Evolutionary conservation across 805 yeast genomes (phyloP), one percentile per base, ranked within the genome.

Genomic region (Wickerhamomyces ciferrii): DNA sequence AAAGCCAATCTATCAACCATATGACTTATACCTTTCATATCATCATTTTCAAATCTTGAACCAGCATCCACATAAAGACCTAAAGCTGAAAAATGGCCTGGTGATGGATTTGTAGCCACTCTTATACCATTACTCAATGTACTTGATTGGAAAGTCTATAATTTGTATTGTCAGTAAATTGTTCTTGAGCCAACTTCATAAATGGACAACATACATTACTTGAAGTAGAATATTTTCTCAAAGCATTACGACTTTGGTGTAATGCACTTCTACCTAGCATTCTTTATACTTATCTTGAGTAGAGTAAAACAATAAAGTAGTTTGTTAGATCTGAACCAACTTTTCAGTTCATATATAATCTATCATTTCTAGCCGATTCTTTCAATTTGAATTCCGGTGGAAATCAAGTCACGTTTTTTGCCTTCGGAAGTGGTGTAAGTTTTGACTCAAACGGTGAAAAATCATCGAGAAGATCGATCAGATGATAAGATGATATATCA

Each of bases 11-110:
- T 75, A 62, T 92, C 98, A 57, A 83, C 68, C 25, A 94, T 66
- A 63, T 94, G 98, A 6, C 95, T 82, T 42, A 84, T 71, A 1
- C 99, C 99, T 34, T 80, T 76, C 45, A 81, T 57, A 25, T 61
- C 56, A 2, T 69, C 71, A 27, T 74, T 70, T 65, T 94, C 98
- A 61, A 72, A 89, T 43, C 98, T 75, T 2, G 96, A 84, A 1
- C 99, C 99, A 2, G 96, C 96, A 59, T 87, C 84, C 5, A 94
- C 76, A 59, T 88, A 94, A 40, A 92, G 76, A 1, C 98, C 98
- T 40, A 91, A 66, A 0, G 97, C 96, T 48, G 92, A 76, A 62
- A 94, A 94, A 65, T 91, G 96, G 36, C 96, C 90, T 2, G 97
- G 94, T 0, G 85, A 77, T 39, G 87, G 81, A 49, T 89, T 94